phyloP scores from a whole-genome alignment of 225 moss, liverwort and hornwort species.

The Marchantia paleacea region DNA sequence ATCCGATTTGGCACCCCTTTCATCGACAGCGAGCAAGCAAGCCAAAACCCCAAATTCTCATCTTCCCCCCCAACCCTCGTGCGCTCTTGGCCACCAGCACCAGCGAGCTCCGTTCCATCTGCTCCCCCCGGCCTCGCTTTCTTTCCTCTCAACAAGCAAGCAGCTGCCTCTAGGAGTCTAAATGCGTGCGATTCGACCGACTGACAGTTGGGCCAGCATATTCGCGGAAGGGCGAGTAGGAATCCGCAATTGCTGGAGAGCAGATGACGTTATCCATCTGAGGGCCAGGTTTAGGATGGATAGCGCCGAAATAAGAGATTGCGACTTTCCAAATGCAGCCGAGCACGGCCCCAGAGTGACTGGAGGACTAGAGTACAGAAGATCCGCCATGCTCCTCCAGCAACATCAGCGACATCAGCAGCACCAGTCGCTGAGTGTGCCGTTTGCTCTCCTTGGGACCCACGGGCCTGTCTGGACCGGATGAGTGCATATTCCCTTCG shows the following conservation, averaged over 20 bases:
- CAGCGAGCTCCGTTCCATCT: no score
- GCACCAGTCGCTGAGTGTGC: neutral
- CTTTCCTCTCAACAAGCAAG: no score
- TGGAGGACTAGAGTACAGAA: neutral
- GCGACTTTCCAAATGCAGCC: neutral
- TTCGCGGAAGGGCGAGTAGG: neutral
- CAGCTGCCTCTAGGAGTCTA: no score
- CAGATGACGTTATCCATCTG: constrained; percentile 8
- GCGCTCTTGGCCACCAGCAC: no score
- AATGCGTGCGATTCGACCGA: no score
- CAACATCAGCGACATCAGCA: neutral
- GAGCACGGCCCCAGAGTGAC: neutral
- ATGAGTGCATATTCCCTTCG: neutral
- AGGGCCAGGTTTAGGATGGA: neutral
- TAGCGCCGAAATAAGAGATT: neutral
- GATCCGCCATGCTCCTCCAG: neutral
- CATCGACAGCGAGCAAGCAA: no score
- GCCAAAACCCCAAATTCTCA: no score
- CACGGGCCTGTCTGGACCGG: neutral
- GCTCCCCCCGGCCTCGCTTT: no score
- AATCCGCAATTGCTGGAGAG: neutral
- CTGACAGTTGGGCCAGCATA: no score
- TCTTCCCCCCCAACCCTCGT: no score
- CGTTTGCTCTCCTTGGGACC: neutral
- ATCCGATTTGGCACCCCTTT: no score